Evolutionary conservation across 371 early-diverging fungal species (phyloP), one percentile per base, ranked within the genome.

Genomic region (Mortierella sp.): DNA sequence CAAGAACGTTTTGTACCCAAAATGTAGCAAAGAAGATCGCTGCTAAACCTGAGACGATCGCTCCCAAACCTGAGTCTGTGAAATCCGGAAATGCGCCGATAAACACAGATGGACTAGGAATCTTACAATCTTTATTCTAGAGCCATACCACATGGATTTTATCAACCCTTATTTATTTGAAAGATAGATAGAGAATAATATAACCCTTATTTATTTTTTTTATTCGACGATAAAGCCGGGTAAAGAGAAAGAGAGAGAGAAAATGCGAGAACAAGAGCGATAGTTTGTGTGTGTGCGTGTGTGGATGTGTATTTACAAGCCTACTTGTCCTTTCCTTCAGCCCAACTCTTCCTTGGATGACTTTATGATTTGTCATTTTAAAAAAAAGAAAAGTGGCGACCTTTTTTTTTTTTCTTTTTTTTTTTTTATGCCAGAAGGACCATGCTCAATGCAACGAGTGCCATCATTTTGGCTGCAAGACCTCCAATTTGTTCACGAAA

Each of bases 391-490:
- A n/a, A n/a, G n/a, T n/a, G n/a, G n/a, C n/a, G n/a, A n/a, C n/a
- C n/a, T n/a, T n/a, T n/a, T n/a, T n/a, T n/a, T n/a, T n/a, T n/a
- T n/a, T n/a, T n/a, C n/a, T n/a, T n/a, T n/a, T n/a, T n/a, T n/a
- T n/a, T n/a, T n/a, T n/a, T n/a, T 32, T 75, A 71, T 75, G 80
- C 75, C 32, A 78, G n/a, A 22, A 73, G 54, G 5, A 70, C 57
- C 40, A 78, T 70, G 60, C 66, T 37, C 54, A 70, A 28, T 8
- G 71, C 71, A 47, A 78, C 22, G 14, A 70, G 66, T 68, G 72
- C 54, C 55, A 67, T 59, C 70, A 69, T 64, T n/a, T n/a, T n/a
- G 57, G 39, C 59, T 0, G 66, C 72, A 30, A 45, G 45, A 9
- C 58, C 43, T 12, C 43, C 68, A 28, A 71, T 24, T 58, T 68